These are phyloP conservation scores for Ulmus americana DNA, from an alignment of 331 rosid genomes.

Conservation along the genomic window DNA sequence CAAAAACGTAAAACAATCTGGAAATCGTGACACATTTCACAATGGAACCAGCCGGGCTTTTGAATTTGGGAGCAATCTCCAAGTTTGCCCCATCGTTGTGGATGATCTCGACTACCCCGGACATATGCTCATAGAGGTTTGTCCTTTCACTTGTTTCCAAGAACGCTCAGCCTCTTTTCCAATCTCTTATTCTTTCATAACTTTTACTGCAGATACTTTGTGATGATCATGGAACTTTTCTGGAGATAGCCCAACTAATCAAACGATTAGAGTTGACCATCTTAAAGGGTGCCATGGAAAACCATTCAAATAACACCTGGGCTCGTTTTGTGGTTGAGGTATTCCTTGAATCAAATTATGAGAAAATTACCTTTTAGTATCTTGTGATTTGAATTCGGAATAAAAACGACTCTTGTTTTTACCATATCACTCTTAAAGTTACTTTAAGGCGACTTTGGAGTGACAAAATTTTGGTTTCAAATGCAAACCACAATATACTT, in stretches of 20 bases:
- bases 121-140: conserved; percentile 75
- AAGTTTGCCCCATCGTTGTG: conserved; percentile 65
- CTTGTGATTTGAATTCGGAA: no score
- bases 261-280: conserved; percentile 49
- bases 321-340: conserved; percentile 91
- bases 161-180: neutral
- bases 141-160: neutral
- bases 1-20: conserved; percentile 26
- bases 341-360: neutral
- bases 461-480: no score
- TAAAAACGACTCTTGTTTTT: no score
- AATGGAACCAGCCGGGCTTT: conserved; percentile 64
- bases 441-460: no score
- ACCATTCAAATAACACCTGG: conserved; percentile 40
- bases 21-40: conserved; percentile 14
- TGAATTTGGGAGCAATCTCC: conserved; percentile 47
- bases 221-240: conserved; percentile 60
- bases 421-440: no score
- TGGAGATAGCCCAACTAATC: conserved; percentile 74
- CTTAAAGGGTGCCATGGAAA: conserved; percentile 64
- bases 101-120: conserved; percentile 77
- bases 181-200: neutral
- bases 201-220: conserved; percentile 49
- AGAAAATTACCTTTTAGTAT: no score
- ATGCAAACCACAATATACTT: no score